Conservation (phyloP, 345 rosid species). For the Citrus glauca region DNA sequence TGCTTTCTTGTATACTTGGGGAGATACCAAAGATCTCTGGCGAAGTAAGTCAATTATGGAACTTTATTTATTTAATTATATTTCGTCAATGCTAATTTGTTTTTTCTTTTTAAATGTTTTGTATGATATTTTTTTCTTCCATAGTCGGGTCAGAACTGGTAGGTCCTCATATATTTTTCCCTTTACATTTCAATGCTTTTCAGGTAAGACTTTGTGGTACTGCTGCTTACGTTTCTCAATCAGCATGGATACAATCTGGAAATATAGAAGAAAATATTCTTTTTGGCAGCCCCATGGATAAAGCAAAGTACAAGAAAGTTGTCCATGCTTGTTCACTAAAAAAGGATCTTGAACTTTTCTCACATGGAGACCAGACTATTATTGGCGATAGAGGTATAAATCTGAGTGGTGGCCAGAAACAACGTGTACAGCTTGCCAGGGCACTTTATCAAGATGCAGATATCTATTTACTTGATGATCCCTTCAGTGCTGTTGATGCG, state of each 20-base stretch:
- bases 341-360: slow-evolving; percentile 94
- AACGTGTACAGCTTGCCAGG: slow-evolving; percentile 98
- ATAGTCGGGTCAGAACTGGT: slow-evolving; percentile 1
- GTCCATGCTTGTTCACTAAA: slow-evolving; percentile 92
- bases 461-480: slow-evolving; percentile 94
- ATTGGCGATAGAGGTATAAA: slow-evolving; percentile 99
- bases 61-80: slow-evolving; percentile 2
- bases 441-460: slow-evolving; percentile 99
- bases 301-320: slow-evolving; percentile 80
- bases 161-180: slow-evolving; percentile 8
- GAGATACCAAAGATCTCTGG: slow-evolving; percentile 96
- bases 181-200: slow-evolving; percentile 20
- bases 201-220: slow-evolving; percentile 94
- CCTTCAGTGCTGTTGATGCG: slow-evolving; percentile 99
- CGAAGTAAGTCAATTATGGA: slow-evolving; percentile 65
- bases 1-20: slow-evolving; percentile 97
- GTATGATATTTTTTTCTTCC: background rate
- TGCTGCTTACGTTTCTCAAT: slow-evolving; percentile 96
- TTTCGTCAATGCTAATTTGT: slow-evolving; percentile 9
- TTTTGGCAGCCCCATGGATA: slow-evolving; percentile 95
- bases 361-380: slow-evolving; percentile 98
- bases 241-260: slow-evolving; percentile 99
- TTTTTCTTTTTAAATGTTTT: background rate
- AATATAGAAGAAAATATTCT: slow-evolving; percentile 98
- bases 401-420: slow-evolving; percentile 99